Evolutionary conservation across 2,329 filamentous ascomycete genomes (phyloP).

Genomic region (Corinectria fuckeliana): DNA sequence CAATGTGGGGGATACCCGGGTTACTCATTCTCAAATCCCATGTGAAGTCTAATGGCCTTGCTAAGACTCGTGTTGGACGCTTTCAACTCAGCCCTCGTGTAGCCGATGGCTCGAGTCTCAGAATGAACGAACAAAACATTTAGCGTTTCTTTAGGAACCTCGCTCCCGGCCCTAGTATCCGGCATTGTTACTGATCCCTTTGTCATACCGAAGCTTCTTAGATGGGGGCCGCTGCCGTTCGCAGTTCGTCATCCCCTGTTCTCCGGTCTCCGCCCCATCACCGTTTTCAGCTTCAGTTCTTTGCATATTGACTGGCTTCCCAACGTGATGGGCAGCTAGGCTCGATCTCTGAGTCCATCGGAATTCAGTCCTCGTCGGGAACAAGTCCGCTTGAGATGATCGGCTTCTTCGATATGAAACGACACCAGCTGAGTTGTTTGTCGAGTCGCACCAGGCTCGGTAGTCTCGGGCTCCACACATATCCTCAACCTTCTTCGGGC

Average conservation of each 20-base stretch:
- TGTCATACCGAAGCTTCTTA: not conserved
- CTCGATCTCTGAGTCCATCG: not conserved
- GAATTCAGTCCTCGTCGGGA: not conserved
- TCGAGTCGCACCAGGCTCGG: slow-evolving; percentile 8
- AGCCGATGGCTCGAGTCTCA: not conserved
- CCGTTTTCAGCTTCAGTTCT: slow-evolving; percentile 1
- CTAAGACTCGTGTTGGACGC: slow-evolving; percentile 1
- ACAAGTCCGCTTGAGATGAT: not conserved
- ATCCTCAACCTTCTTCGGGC: not conserved
- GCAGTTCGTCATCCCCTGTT: not conserved
- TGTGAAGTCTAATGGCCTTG: slow-evolving; percentile 17
- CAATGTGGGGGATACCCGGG: slow-evolving; percentile 12
- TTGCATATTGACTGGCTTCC: not conserved
- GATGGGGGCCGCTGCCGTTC: too few relatives aligned
- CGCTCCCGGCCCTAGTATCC: not conserved
- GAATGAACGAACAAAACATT: not conserved
- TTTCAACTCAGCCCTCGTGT: slow-evolving; percentile 3
- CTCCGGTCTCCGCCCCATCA: not conserved
- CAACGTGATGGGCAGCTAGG: not conserved
- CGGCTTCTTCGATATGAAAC: not conserved
- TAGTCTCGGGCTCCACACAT: slow-evolving; percentile 8
- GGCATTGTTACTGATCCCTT: not conserved
- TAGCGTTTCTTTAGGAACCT: not conserved
- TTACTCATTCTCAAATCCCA: not conserved
- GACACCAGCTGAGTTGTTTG: slow-evolving; percentile 1